Percentiles rank a stretch among this genome's conserved stretches.
Conservation (phyloP, 2,329 filamentous ascomycete genomes). For the Pseudogymnoascus sp. region DNA sequence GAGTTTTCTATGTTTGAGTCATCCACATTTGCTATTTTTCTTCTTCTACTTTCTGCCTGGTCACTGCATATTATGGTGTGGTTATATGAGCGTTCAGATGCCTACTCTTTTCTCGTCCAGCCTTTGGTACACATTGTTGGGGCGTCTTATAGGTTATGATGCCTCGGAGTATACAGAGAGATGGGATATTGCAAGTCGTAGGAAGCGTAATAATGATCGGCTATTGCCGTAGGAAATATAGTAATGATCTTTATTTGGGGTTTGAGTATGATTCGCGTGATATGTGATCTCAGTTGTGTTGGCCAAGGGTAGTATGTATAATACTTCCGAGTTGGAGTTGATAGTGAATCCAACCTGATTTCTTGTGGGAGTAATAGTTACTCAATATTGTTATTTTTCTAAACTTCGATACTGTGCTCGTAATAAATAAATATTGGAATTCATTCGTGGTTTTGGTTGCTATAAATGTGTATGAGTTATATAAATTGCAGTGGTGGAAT, state of each 20-base stretch:
- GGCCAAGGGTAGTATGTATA: not conserved
- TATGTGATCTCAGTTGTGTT: not conserved
- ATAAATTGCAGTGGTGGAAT: not conserved
- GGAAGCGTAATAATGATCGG: conserved; percentile 1
- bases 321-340: not conserved
- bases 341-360: not conserved
- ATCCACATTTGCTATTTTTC: not conserved
- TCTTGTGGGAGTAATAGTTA: not conserved
- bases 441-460: not conserved
- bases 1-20: conserved; percentile 8
- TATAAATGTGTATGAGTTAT: not conserved
- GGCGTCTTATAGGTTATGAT: conserved; percentile 7
- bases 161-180: conserved; percentile 7
- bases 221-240: conserved; percentile 7
- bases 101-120: conserved; percentile 4
- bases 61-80: conserved; percentile 5
- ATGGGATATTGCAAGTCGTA: conserved; percentile 1
- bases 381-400: not conserved
- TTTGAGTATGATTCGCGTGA: not conserved
- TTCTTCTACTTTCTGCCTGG: conserved; percentile 3
- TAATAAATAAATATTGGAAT: not conserved
- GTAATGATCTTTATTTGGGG: not conserved
- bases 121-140: conserved; percentile 6
- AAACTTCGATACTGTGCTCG: not conserved
- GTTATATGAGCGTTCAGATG: conserved; percentile 6